Base-by-base conservation (phyloP, 2,329 filamentous ascomycete genomes). In the Cordyceps militaris region DNA sequence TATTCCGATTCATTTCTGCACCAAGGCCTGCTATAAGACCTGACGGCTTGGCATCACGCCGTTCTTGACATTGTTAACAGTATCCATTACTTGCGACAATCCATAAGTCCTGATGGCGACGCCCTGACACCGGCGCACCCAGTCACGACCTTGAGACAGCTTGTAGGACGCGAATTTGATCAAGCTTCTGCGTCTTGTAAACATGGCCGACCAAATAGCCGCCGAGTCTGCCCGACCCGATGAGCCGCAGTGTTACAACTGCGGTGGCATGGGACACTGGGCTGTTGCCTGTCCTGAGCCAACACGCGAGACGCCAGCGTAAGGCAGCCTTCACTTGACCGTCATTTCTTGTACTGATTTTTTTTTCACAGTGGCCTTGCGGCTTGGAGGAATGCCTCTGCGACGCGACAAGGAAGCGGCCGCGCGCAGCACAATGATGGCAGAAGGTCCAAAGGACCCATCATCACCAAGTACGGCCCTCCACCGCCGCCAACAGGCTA, bases 281-380 rank as follows among this genome's bases (percentile, higher is more conserved):
- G 71, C 77, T 13, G 69, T 81, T 54, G 78, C 77, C 51, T 83
- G 80, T 64, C 79, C 78, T 8, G 75, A 80, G 59, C 74, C 76
- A 23, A 78, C 76, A 24, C 70, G 77, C 60, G 67, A 70, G 62
- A 73, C 74, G 47, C 77, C 77, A 62, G 76, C 74, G 80, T 82
- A 74, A 77, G 79, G 53, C 19, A 19, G 58, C 53, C 30, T 21
- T 42, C 60, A 28, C 30, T 42, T 40, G 24, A 19, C 42, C 23
- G 28, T 9, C 23, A 51, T 50, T 43, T 48, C 49, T 44, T 55
- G 59, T 60, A 59, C 60, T 61, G 28, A 62, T 51, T 54, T 30
- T 1, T 11, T 19, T 44, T 52, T 8, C 54, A 51, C 34, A 72
- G 72, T 48, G 73, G 72, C 32, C 67, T 72, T 21, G 66, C 69